These are phyloP conservation scores for Scheffersomyces lignosus DNA, from an alignment of 805 yeast genomes.

Conservation along the genomic window DNA sequence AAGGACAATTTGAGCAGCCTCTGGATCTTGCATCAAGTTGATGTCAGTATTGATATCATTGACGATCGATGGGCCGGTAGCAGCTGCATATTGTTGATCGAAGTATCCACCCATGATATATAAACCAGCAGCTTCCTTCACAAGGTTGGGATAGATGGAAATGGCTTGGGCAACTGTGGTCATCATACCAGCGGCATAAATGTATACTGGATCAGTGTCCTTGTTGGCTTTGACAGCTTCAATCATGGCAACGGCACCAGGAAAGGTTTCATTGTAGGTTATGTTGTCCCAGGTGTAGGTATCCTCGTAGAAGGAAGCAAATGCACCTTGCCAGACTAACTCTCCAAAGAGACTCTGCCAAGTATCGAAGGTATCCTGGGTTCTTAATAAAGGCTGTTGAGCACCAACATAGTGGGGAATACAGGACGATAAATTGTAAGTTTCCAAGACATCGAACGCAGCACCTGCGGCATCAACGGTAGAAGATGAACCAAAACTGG, in stretches of 20 bases:
- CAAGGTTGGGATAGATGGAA: conserved; percentile 37
- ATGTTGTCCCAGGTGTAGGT: conserved; percentile 30
- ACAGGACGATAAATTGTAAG: conserved; percentile 36
- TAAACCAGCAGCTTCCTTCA: conserved; percentile 38
- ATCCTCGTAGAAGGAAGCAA: conserved; percentile 30
- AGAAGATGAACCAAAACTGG: conserved; percentile 39
- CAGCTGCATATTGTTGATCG: conserved; percentile 40
- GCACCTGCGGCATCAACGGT: conserved; percentile 39
- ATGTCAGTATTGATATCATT: conserved; percentile 44
- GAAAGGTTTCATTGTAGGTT: conserved; percentile 24
- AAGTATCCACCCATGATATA: conserved; percentile 47
- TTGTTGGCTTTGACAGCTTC: conserved; percentile 33
- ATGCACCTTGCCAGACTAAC: conserved; percentile 45
- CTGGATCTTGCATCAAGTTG: conserved; percentile 46
- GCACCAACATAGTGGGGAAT: conserved; percentile 40
- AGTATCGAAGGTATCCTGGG: conserved; percentile 37
- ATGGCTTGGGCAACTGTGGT: conserved; percentile 49
- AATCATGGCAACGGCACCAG: conserved; percentile 41
- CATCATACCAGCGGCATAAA: conserved; percentile 43
- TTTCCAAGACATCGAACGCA: conserved; percentile 26
- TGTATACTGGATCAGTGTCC: conserved; percentile 29
- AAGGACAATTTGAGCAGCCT: conserved; percentile 45
- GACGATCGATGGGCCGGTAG: conserved; percentile 17
- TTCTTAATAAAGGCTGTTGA: conserved; percentile 35
- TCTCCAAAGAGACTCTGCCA: conserved; percentile 40